Base-by-base conservation (phyloP, 768 basidiomycete genomes). In the Sarcodon sp. region DNA sequence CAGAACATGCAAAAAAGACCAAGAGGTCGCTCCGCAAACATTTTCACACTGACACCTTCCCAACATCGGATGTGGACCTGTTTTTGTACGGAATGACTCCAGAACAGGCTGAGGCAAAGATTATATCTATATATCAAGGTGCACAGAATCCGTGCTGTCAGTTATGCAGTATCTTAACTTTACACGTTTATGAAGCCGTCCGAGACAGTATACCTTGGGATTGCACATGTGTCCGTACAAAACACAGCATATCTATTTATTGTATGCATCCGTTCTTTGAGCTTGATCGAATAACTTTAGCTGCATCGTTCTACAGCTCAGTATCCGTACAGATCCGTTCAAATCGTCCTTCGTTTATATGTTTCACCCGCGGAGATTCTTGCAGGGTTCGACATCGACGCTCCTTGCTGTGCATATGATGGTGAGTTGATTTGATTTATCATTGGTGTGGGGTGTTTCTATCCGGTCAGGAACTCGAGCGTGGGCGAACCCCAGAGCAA, bases 121-220 rank as follows among this genome's bases (percentile, higher is more conserved):
- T 79, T 52, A 61, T 69, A 45, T 50, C 61, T 33, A 79, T 81
- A 33, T 81, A 76, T 13, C 39, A 41, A 41, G 39, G 39, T 41
- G 15, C 27, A 27, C 21, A 27, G 13, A 13, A 13, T 13, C n/a
- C 13, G 4, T 8, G 13, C 39, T 41, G 21, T 41, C 13, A 13
- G 7, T 4, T 13, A n/a, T n/a, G n/a, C n/a, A n/a, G 16, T 13
- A 41, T 41, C 39, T 41, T 13, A 13, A 2, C 39, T 41, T 27
- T 4, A 15, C 39, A 13, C 39, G 13, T 41, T 27, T 41, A 9
- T 53, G 75, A 79, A 53, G 79, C 79, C 5, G 75, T 83, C 18
- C 66, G 78, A 16, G 77, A 80, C 56, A 76, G 77, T 8, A 71
- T 81, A 34, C 77, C 78, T 27, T 80, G 79, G 79, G 80, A 80